Conservation (phyloP, 352 stramenopile species). For the Thalassiosira hispida region DNA sequence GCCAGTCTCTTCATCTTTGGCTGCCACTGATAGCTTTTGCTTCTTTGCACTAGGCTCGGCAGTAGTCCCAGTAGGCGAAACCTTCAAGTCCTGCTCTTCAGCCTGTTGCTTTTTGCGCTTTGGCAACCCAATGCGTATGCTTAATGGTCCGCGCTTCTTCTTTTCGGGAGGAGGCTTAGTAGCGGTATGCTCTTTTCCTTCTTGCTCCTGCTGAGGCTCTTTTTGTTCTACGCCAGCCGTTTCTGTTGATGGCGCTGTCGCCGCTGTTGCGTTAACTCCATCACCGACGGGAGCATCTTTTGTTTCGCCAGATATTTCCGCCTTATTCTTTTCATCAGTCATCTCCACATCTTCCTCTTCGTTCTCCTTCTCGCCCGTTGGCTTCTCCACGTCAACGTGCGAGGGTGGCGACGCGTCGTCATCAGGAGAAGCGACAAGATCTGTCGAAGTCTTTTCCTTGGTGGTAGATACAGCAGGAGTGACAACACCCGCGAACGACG, state of each 20-base stretch:
- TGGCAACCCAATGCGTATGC: constrained; percentile 48
- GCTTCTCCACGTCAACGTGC: neutral
- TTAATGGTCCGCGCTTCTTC: constrained; percentile 46
- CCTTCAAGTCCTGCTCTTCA: constrained; percentile 14
- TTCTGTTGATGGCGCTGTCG: constrained; percentile 8
- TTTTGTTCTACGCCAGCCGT: constrained; percentile 1
- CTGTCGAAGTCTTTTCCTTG: too few species aligned
- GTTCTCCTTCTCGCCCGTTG: neutral
- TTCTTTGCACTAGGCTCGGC: constrained; percentile 24
- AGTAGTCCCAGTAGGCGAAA: neutral
- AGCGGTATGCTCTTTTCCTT: neutral
- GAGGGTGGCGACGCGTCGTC: too few species aligned
- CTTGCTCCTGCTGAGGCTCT: constrained; percentile 18
- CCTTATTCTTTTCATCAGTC: neutral
- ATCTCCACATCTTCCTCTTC: too few species aligned
- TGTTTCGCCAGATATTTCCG: neutral
- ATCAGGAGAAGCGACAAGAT: too few species aligned
- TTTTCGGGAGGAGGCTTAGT: constrained; percentile 4
- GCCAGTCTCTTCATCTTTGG: too few species aligned
- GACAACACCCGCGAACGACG: constrained; percentile 14
- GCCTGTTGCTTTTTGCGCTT: constrained; percentile 37
- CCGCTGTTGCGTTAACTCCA: too few species aligned
- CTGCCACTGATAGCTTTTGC: too few species aligned
- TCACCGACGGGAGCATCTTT: too few species aligned
- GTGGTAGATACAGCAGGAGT: neutral